A percentile compares a stretch with the other conserved stretches of the same genome.
Conservation (phyloP, 441 rosid genomes). For the Heliophila coronopifolia region DNA sequence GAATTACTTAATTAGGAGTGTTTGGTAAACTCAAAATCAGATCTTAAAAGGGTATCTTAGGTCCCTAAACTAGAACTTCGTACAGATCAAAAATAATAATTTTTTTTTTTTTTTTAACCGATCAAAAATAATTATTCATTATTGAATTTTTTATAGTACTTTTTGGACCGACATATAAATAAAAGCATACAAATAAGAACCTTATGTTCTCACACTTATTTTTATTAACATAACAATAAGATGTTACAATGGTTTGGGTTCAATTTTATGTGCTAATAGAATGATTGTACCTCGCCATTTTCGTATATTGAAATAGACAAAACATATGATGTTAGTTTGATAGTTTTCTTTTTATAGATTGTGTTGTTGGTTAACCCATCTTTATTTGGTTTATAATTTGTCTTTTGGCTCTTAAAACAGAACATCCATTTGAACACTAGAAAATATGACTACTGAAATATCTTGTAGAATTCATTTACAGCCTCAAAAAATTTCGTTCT, state of each 20-base stretch:
- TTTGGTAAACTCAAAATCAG: neutral
- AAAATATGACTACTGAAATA: neutral
- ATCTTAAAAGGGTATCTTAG: neutral
- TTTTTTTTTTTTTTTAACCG: no score
- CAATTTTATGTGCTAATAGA: neutral
- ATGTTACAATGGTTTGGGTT: neutral
- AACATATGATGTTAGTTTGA: neutral
- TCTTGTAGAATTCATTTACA: neutral
- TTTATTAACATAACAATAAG: neutral
- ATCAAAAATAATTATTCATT: no score
- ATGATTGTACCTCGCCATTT: neutral
- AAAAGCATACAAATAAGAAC: slow-evolving; percentile 1
- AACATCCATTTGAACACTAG: neutral
- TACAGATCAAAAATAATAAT: neutral
- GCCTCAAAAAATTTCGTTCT: neutral
- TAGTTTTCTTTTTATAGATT: neutral
- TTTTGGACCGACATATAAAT: neutral
- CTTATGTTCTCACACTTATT: slow-evolving; percentile 1
- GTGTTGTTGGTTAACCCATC: slow-evolving; percentile 4
- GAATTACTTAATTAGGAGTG: slow-evolving; percentile 5
- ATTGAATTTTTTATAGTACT: neutral
- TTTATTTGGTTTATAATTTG: slow-evolving; percentile 3
- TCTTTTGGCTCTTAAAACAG: neutral
- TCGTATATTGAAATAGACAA: neutral
- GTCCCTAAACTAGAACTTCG: neutral